Evolutionary conservation across 2,329 filamentous ascomycete genomes (phyloP).

Genomic region (Hypocrella siamensis): DNA sequence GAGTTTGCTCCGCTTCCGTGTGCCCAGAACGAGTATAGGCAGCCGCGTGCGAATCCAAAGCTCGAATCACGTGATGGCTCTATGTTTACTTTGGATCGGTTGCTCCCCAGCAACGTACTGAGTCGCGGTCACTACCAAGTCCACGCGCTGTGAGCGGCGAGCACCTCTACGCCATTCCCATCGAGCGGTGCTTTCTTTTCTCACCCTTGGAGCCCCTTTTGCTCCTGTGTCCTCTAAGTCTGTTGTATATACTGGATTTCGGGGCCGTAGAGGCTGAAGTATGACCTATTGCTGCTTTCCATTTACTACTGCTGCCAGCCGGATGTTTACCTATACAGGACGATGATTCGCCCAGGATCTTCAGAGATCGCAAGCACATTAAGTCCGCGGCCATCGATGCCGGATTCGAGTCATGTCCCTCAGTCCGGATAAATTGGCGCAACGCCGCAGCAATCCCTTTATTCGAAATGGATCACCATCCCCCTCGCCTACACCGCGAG

Average conservation of each 20-base stretch:
- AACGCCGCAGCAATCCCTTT: conserved; percentile 72
- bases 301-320: neutral
- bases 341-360: neutral
- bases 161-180: too few species aligned
- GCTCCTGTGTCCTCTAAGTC: neutral
- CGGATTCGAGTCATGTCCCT: conserved; percentile 17
- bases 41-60: neutral
- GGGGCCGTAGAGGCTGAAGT: neutral
- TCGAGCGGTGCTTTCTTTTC: too few species aligned
- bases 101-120: conserved; percentile 15
- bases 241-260: too few species aligned
- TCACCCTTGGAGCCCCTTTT: neutral
- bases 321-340: conserved; percentile 9
- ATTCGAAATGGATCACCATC: conserved; percentile 35
- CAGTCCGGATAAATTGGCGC: conserved; percentile 27
- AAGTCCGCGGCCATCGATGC: conserved; percentile 6
- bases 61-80: conserved; percentile 7
- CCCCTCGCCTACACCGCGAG: conserved; percentile 43
- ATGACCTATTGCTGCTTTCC: conserved; percentile 6
- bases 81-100: conserved; percentile 14
- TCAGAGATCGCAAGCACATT: neutral
- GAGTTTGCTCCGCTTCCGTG: neutral
- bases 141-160: too few species aligned
- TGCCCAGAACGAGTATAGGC: neutral
- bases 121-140: conserved; percentile 3